Evolutionary conservation across 495 filamentous ascomycete species (phyloP), one percentile per base, ranked within the genome.

Genomic region (Trichoderma parareesei): DNA sequence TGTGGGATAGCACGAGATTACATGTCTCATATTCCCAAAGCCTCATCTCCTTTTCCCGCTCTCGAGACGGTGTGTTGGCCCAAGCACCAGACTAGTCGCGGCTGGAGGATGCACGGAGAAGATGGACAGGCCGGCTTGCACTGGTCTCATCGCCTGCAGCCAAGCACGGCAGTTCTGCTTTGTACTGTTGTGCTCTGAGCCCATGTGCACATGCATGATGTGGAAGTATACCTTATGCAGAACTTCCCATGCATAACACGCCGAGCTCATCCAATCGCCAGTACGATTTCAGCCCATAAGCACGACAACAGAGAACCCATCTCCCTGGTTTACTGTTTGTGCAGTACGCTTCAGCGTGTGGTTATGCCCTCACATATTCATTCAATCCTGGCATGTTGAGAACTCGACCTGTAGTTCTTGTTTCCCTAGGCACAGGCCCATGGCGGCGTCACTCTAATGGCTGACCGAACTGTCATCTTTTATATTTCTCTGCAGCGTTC

Each of bases 21-120:
- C n/a, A 49, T 27, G 46, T 49, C 16, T 49, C 46, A 49, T 41
- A 41, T 18, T 16, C 6, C 46, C 46, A 18, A 49, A 2, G 5
- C 46, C n/a, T 49, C 46, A 9, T 49, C 46, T 49, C 46, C 46
- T 18, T 49, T 27, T 49, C 18, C 8, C 16, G 18, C 18, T 16
- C 46, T 49, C 16, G 49, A 57, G 33, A 57, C 18, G 20, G 53
- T 57, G 53, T 57, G 53, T 57, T 57, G 53, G 53, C 37, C 53
- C 53, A 14, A 37, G 53, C 53, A 57, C 27, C 8, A 37, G 33
- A 6, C 53, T 33, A 57, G 27, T 27, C 6, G 11, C 27, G 35
- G 33, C 9, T 37, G 37, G 46, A 37, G n/a, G 48, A 35, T 37
- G 27, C 7, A 57, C 18, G 53, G 53, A 57, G 9, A 35, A 57